These are phyloP conservation scores for Saksenaea oblongispora DNA, from an alignment of 371 early-diverging fungal genomes.

Conservation along the genomic window DNA sequence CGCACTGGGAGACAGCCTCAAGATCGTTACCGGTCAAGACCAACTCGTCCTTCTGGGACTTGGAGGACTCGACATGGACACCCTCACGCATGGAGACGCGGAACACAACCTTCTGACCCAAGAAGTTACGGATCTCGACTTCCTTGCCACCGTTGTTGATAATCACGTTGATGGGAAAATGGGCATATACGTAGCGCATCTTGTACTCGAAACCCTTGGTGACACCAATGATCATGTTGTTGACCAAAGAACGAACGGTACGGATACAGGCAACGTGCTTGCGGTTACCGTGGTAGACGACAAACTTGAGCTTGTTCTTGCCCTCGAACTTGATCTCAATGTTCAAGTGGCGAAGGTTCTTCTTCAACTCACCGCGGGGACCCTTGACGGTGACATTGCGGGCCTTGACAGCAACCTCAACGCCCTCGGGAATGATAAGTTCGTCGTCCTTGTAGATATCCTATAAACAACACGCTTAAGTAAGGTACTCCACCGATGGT, in stretches of 20 bases:
- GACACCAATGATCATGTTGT: constrained; percentile 99
- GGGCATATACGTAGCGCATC: constrained; percentile 99
- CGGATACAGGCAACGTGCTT: constrained; percentile 98
- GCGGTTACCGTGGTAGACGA: constrained; percentile 96
- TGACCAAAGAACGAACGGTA: constrained; percentile 95
- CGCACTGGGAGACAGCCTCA: constrained; percentile 96
- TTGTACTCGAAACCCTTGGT: constrained; percentile 99
- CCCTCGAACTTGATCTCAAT: constrained; percentile 80
- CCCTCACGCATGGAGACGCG: constrained; percentile 90
- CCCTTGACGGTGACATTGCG: constrained; percentile 77
- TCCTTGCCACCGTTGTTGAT: constrained; percentile 80
- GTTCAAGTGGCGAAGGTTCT: constrained; percentile 94
- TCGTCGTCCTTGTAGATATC: constrained; percentile 84
- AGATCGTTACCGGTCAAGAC: constrained; percentile 95
- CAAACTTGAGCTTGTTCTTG: constrained; percentile 76
- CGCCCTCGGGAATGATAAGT: constrained; percentile 76
- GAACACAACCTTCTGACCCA: constrained; percentile 97
- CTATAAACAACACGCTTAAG: constrained; percentile 50
- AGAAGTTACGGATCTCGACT: constrained; percentile 98
- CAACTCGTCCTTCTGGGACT: constrained; percentile 95
- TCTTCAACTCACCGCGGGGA: constrained; percentile 87
- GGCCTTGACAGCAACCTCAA: constrained; percentile 74
- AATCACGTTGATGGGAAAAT: constrained; percentile 99
- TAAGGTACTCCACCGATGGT: background rate
- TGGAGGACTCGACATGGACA: constrained; percentile 82